phyloP scores from a whole-genome alignment of 2,329 filamentous ascomycete genomes.

The Rhynchosporium secalis region DNA sequence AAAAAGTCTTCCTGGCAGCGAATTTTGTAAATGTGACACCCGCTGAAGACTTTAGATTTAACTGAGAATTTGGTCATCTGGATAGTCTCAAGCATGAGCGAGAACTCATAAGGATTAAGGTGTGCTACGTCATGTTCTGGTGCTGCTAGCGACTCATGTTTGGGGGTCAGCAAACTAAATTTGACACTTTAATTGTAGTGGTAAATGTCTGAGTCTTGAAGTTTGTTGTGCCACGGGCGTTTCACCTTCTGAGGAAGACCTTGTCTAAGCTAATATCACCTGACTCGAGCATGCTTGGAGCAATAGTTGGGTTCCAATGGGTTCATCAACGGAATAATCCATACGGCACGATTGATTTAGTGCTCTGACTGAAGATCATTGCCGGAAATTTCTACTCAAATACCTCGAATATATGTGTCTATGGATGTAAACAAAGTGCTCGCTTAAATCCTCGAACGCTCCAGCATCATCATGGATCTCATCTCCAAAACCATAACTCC shows the following conservation, averaged over 20 bases:
- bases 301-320: too few species aligned
- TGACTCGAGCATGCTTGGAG: not conserved
- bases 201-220: not conserved
- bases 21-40: too few species aligned
- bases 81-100: not conserved
- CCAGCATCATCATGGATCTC: not conserved
- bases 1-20: too few species aligned
- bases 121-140: slow-evolving; percentile 1
- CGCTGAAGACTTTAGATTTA: too few species aligned
- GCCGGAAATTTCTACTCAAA: too few species aligned
- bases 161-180: not conserved
- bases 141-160: not conserved
- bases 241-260: slow-evolving; percentile 5
- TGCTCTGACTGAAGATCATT: too few species aligned
- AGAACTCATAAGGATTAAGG: too few species aligned
- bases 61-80: too few species aligned
- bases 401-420: not conserved
- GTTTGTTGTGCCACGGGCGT: slow-evolving; percentile 1
- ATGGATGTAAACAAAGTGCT: not conserved
- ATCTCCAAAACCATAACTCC: not conserved
- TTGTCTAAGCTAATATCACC: not conserved
- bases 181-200: not conserved
- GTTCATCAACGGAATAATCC: not conserved
- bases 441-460: not conserved
- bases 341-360: too few species aligned